Conservation (phyloP, 352 stramenopile genomes). For the Pilasporangium apinafurcum region DNA sequence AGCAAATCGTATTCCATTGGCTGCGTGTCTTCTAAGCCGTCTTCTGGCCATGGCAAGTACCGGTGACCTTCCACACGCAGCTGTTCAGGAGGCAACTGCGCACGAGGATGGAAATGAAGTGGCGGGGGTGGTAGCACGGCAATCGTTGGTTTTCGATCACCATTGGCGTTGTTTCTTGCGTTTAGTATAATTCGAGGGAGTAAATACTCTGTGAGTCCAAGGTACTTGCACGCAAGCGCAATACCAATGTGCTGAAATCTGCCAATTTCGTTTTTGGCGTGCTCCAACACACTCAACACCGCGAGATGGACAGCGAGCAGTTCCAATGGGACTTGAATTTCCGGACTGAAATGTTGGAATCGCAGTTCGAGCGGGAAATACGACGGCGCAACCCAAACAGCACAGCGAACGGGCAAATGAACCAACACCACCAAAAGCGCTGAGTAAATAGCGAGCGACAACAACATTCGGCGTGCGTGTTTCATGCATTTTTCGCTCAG, state of each 20-base stretch:
- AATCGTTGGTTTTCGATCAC: constrained; percentile 19
- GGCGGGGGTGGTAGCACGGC: constrained; percentile 60
- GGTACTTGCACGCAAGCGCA: constrained; percentile 38
- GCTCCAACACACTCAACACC: constrained; percentile 92
- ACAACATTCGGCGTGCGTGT: constrained; percentile 91
- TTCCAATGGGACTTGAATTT: constrained; percentile 95
- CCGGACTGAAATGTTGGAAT: constrained; percentile 90
- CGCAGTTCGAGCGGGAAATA: constrained; percentile 75
- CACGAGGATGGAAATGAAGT: constrained; percentile 76
- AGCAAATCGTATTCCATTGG: constrained; percentile 72
- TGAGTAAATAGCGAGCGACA: constrained; percentile 91
- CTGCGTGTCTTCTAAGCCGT: constrained; percentile 63
- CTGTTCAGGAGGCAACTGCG: constrained; percentile 59
- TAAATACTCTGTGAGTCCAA: constrained; percentile 67
- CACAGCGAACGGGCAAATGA: constrained; percentile 75
- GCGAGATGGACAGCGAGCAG: constrained; percentile 94
- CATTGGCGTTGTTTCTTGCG: constrained; percentile 15
- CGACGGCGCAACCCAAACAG: constrained; percentile 32
- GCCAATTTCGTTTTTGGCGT: constrained; percentile 83
- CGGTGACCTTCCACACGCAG: constrained; percentile 61
- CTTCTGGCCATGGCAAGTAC: constrained; percentile 81
- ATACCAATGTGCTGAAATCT: constrained; percentile 67
- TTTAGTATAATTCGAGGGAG: constrained; percentile 42
- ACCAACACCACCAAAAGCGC: constrained; percentile 84
- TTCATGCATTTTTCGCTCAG: constrained; percentile 91